Base-by-base conservation (phyloP, 129 eudicot genomes). In the Scalesia atractyloides region DNA sequence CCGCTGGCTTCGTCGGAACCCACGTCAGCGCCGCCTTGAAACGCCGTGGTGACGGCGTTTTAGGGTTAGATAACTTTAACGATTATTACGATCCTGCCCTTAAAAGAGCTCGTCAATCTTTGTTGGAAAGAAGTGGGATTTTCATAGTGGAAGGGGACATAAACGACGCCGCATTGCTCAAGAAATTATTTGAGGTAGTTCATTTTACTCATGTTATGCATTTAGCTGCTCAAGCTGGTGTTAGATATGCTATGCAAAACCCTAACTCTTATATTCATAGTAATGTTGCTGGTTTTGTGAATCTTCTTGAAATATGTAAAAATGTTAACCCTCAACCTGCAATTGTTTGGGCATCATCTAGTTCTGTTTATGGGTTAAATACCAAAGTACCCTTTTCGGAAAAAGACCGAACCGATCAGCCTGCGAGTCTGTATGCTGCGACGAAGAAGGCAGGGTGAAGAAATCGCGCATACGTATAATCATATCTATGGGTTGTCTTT, bases 61-160 rank as follows among this genome's bases (percentile, higher is more conserved):
- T 75, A n/a, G 80, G 80, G 18, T 69, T 75, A 9, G 80, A 75
- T 24, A 75, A 75, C 46, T 75, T 75, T 57, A 66, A 65, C 47
- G 81, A 84, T 50, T 89, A 89, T 48, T 89, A 89, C 64, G 96
- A 89, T 75, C 89, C 91, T 0, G 10, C 89, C 17, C 84, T 89
- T 7, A 89, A 89, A 39, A 73, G 97, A 18, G 89, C 89, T 48
- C 79, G 97, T n/a, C 97, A 91, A 43, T 87, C 86, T 2, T 80
- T 89, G 4, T 64, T 89, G 6, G 89, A 86, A 72, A 84, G 87
- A 52, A 60, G 79, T 1, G 96, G 92, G 47, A 80, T 89, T 52
- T 86, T 39, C 79, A 80, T 89, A 41, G 96, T 89, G 18, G 96
- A 89, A 73, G 96, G 91, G 1, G 96, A 89, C 65, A 89, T 89